A percentile compares a stretch with the other conserved stretches of the same genome.
Conservation (phyloP, 495 filamentous ascomycete species). For the Polyplosphaeria fusca region DNA sequence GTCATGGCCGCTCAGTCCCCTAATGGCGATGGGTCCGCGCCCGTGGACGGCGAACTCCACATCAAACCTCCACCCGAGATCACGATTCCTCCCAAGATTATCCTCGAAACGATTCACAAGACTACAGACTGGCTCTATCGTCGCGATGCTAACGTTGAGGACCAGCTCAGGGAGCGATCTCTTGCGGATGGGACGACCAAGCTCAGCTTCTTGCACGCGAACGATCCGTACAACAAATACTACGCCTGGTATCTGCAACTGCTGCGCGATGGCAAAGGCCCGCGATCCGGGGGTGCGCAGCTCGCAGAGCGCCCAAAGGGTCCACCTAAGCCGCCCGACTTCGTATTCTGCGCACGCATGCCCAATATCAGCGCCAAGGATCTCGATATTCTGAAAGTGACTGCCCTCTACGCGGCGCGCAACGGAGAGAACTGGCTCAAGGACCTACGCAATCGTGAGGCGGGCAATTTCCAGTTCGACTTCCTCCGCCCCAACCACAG, state of each 20-base stretch:
- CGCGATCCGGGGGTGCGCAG: conserved; percentile 66
- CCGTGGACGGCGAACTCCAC: conserved; percentile 4
- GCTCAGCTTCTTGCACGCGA: conserved; percentile 79
- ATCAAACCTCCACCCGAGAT: conserved; percentile 14
- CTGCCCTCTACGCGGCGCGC: conserved; percentile 85
- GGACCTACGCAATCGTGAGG: conserved; percentile 77
- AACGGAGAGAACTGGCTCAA: conserved; percentile 91
- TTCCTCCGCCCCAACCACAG: conserved; percentile 94
- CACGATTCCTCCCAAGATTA: conserved; percentile 12
- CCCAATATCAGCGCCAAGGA: conserved; percentile 95
- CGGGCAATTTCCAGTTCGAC: conserved; percentile 92
- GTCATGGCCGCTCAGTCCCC: conserved; percentile 51
- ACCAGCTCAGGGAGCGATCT: conserved; percentile 84
- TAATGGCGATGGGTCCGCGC: conserved; percentile 6
- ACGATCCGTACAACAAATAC: conserved; percentile 82
- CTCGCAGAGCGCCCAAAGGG: conserved; percentile 66
- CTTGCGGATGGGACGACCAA: conserved; percentile 69
- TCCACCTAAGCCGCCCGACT: conserved; percentile 81
- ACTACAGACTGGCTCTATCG: conserved; percentile 11
- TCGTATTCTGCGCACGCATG: conserved; percentile 94
- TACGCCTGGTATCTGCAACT: conserved; percentile 88
- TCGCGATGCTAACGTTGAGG: conserved; percentile 35
- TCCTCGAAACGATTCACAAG: conserved; percentile 10
- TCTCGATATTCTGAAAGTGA: conserved; percentile 86
- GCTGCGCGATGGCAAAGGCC: conserved; percentile 78